phyloP scores from a whole-genome alignment of 2,329 filamentous ascomycete species.

The Dactylellina parvicollis region DNA sequence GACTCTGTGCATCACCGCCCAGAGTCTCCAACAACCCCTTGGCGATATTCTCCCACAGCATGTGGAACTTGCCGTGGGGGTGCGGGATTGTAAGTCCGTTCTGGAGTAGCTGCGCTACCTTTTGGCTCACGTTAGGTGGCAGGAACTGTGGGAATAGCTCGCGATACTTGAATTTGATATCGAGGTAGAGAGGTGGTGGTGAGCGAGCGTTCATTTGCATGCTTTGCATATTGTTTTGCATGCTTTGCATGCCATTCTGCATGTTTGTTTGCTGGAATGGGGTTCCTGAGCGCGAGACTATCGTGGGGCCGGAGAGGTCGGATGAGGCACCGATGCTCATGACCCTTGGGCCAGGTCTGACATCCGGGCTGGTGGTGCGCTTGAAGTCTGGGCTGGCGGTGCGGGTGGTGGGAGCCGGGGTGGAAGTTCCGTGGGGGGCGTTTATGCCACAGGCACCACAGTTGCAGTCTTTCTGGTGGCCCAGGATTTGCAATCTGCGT shows the following conservation, averaged over 20 bases:
- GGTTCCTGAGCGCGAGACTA: slow-evolving; percentile 42
- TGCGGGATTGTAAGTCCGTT: slow-evolving; percentile 49
- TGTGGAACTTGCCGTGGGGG: slow-evolving; percentile 33
- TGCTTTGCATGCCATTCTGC: no score
- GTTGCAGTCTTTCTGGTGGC: slow-evolving; percentile 49
- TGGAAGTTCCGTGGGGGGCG: not conserved
- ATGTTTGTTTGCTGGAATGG: slow-evolving; percentile 32
- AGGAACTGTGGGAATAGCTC: slow-evolving; percentile 45
- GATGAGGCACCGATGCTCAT: slow-evolving; percentile 46
- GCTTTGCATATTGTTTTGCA: slow-evolving; percentile 1
- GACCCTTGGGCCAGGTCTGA: slow-evolving; percentile 19
- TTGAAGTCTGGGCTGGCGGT: slow-evolving; percentile 33
- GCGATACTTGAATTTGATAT: slow-evolving; percentile 51
- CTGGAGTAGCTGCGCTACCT: slow-evolving; percentile 45
- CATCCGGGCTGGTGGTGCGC: slow-evolving; percentile 45
- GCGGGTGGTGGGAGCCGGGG: slow-evolving; percentile 5
- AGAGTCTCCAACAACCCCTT: slow-evolving; percentile 45
- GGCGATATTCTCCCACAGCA: slow-evolving; percentile 52
- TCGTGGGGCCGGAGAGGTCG: slow-evolving; percentile 44
- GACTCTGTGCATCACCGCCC: slow-evolving; percentile 15
- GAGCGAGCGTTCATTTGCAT: not conserved
- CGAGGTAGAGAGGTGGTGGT: slow-evolving; percentile 45
- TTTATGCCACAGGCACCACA: slow-evolving; percentile 21
- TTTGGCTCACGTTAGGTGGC: slow-evolving; percentile 11
- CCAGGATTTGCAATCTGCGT: slow-evolving; percentile 35